Evolutionary conservation across 192 early-diverging fungal genomes (phyloP).

Genomic region (Backusella macrospora): DNA sequence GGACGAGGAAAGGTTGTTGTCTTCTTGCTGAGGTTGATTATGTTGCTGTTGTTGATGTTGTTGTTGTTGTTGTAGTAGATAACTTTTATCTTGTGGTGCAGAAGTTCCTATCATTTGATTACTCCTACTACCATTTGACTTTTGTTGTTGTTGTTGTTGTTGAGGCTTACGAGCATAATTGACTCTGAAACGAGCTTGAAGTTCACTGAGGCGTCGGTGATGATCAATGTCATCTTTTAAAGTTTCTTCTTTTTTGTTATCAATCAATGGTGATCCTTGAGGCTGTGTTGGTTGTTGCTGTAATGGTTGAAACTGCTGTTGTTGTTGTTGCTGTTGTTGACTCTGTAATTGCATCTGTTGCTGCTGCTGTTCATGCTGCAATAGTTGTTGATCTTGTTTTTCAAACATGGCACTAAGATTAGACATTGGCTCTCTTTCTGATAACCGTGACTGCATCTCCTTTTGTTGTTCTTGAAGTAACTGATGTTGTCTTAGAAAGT

Average conservation of each 20-base stretch:
- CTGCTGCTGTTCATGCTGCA: too few relatives aligned
- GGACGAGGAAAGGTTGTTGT: slow-evolving; percentile 2
- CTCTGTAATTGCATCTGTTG: not conserved
- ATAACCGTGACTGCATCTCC: slow-evolving; percentile 25
- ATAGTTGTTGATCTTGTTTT: not conserved
- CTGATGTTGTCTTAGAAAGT: slow-evolving; percentile 31
- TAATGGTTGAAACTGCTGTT: too few relatives aligned
- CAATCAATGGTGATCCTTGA: too few relatives aligned
- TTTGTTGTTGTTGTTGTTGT: slow-evolving; percentile 9
- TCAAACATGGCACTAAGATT: slow-evolving; percentile 34
- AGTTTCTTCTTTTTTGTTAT: not conserved
- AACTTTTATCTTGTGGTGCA: slow-evolving; percentile 12
- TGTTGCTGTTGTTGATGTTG: not conserved
- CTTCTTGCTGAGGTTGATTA: not conserved
- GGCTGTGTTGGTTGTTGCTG: not conserved
- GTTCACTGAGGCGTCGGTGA: slow-evolving; percentile 33
- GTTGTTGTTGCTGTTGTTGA: not conserved
- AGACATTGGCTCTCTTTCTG: slow-evolving; percentile 22
- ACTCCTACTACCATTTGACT: not conserved
- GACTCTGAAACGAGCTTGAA: slow-evolving; percentile 40
- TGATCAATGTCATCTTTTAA: slow-evolving; percentile 31
- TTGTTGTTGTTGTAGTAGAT: not conserved
- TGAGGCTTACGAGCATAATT: slow-evolving; percentile 35
- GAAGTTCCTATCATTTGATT: slow-evolving; percentile 21
- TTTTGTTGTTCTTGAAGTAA: slow-evolving; percentile 34